Conservation (phyloP, 2,329 filamentous ascomycete genomes). For the Paracoccidioides lutzii region DNA sequence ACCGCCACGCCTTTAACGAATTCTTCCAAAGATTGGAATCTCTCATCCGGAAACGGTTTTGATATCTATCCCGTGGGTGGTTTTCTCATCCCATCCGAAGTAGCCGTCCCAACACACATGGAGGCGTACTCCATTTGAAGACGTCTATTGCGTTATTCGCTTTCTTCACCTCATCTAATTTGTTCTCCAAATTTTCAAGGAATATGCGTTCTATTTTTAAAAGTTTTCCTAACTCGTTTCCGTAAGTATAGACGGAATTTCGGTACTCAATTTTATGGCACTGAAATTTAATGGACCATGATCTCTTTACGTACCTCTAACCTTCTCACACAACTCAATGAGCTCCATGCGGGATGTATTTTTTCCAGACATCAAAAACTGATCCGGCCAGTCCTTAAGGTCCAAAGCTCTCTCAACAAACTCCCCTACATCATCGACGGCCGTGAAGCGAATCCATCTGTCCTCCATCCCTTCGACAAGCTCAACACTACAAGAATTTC, state of each 20-base stretch:
- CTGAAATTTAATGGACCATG: neutral
- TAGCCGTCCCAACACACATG: neutral
- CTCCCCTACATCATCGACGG: neutral
- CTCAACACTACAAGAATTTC: neutral
- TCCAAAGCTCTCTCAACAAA: slow-evolving; percentile 1
- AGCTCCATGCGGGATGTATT: neutral
- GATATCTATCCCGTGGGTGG: neutral
- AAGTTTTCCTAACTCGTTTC: neutral
- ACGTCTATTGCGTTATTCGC: neutral
- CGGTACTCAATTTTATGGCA: neutral
- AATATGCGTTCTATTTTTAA: slow-evolving; percentile 1
- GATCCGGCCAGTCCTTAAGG: neutral
- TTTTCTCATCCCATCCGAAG: slow-evolving; percentile 1
- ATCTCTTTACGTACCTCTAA: neutral
- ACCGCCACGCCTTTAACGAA: slow-evolving; percentile 1
- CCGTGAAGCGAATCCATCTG: neutral
- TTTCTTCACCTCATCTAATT: neutral
- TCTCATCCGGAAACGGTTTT: neutral
- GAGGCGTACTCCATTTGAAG: neutral
- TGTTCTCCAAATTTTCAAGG: neutral
- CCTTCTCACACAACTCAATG: neutral
- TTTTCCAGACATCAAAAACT: neutral
- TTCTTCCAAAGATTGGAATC: neutral
- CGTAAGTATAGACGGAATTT: neutral
- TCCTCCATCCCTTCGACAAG: slow-evolving; percentile 1